Evolutionary conservation across 2,329 filamentous ascomycete genomes (phyloP).

Genomic region (Sporothrix brasiliensis): DNA sequence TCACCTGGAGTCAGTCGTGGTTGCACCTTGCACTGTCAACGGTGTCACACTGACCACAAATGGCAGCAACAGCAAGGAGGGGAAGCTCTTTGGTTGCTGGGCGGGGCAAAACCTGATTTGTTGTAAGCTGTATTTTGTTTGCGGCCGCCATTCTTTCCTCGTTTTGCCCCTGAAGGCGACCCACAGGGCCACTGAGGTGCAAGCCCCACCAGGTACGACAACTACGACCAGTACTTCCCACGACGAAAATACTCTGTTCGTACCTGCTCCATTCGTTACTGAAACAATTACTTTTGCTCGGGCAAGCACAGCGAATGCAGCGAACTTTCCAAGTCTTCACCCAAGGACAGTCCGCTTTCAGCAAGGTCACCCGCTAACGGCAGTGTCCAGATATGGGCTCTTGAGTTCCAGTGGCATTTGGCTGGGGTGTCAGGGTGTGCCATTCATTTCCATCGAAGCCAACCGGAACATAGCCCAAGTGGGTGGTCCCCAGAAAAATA

Average conservation of each 20-base stretch:
- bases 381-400: neutral
- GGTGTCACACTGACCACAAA: neutral
- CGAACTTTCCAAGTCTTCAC: neutral
- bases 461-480: neutral
- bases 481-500: constrained; percentile 16
- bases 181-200: neutral
- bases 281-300: constrained; percentile 19
- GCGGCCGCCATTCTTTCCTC: neutral
- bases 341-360: constrained; percentile 18
- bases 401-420: neutral
- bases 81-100: constrained; percentile 28
- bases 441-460: neutral
- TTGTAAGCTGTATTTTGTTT: neutral
- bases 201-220: constrained; percentile 21
- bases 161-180: constrained; percentile 2
- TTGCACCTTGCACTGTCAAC: no score
- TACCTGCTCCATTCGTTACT: constrained; percentile 25
- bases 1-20: constrained; percentile 1
- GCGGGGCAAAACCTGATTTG: constrained; percentile 17
- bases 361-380: constrained; percentile 19
- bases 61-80: constrained; percentile 9
- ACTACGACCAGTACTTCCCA: no score
- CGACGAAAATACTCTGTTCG: no score
- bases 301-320: neutral
- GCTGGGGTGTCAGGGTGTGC: neutral